Conservation (phyloP, 1,284 basidiomycete species). For the Wallemia hederae region DNA sequence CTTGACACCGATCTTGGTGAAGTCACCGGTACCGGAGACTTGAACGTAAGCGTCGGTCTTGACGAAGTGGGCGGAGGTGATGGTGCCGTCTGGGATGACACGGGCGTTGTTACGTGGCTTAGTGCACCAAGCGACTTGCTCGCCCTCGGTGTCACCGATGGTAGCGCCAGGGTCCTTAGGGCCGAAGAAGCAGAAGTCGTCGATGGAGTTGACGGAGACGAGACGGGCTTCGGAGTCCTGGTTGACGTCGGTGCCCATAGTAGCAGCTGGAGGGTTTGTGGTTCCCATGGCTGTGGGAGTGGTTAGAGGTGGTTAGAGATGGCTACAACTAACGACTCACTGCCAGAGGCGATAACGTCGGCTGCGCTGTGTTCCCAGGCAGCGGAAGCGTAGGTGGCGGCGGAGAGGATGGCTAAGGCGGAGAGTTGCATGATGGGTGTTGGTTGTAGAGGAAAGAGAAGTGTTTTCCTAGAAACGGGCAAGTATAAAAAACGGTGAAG, state of each 20-base stretch:
- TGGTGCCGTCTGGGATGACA: slow-evolving; percentile 41
- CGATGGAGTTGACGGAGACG: slow-evolving; percentile 3
- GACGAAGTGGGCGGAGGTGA: slow-evolving; percentile 38
- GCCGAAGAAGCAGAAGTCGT: slow-evolving; percentile 32
- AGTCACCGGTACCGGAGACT: slow-evolving; percentile 26
- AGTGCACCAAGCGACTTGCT: slow-evolving; percentile 44
- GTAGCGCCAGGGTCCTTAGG: slow-evolving; percentile 19
- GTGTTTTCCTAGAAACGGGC: background rate
- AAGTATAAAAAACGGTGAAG: background rate
- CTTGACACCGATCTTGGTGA: slow-evolving; percentile 24
- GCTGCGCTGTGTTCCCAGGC: background rate
- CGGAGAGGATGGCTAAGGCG: background rate
- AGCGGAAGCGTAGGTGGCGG: background rate
- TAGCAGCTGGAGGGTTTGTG: background rate
- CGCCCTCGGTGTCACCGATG: slow-evolving; percentile 35
- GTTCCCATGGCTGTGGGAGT: background rate
- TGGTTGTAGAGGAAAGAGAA: background rate
- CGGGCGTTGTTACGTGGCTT: slow-evolving; percentile 22
- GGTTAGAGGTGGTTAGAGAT: background rate
- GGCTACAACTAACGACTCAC: background rate
- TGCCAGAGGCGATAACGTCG: background rate
- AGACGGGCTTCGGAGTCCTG: background rate
- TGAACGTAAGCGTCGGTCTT: slow-evolving; percentile 19
- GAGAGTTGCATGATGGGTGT: background rate
- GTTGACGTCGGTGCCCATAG: background rate